Conservation (phyloP, 2,329 filamentous ascomycete species). For the Dothideomycetidae sp. region DNA sequence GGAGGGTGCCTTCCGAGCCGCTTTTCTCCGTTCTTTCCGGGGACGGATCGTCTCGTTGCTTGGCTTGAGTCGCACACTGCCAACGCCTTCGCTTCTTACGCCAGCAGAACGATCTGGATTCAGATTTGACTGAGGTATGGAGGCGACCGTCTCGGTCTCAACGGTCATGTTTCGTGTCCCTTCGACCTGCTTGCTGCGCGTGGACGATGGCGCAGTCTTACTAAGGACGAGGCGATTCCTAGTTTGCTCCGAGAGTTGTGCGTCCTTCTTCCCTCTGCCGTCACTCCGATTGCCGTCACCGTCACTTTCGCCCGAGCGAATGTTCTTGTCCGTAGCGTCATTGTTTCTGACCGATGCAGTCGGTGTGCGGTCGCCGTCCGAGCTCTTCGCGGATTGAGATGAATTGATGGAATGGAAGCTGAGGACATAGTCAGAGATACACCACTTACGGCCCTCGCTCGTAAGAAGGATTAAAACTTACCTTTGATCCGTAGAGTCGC, state of each 20-base stretch:
- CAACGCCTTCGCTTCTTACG: slow-evolving; percentile 49
- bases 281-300: slow-evolving; percentile 45
- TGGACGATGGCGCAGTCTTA: slow-evolving; percentile 47
- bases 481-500: slow-evolving; percentile 9
- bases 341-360: slow-evolving; percentile 24
- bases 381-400: slow-evolving; percentile 19
- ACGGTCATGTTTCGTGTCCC: slow-evolving; percentile 90
- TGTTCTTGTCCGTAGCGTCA: slow-evolving; percentile 32
- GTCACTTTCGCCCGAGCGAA: slow-evolving; percentile 42
- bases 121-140: slow-evolving; percentile 70
- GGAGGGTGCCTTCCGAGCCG: slow-evolving; percentile 56
- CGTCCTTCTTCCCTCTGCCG: slow-evolving; percentile 11
- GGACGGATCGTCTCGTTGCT: slow-evolving; percentile 94
- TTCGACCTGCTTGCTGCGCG: slow-evolving; percentile 55
- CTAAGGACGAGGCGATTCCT: slow-evolving; percentile 49
- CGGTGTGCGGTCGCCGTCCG: slow-evolving; percentile 19
- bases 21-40: slow-evolving; percentile 81
- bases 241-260: slow-evolving; percentile 16
- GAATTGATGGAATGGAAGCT: slow-evolving; percentile 9
- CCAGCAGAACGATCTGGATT: slow-evolving; percentile 43
- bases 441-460: no score
- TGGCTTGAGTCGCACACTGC: slow-evolving; percentile 69
- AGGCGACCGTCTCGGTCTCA: slow-evolving; percentile 89
- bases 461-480: no score
- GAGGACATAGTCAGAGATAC: neutral